A percentile compares a stretch with the other conserved stretches of the same genome.
phyloP scores from a whole-genome alignment of 2,329 filamentous ascomycete genomes.

The Chrysosporium queenslandicum region DNA sequence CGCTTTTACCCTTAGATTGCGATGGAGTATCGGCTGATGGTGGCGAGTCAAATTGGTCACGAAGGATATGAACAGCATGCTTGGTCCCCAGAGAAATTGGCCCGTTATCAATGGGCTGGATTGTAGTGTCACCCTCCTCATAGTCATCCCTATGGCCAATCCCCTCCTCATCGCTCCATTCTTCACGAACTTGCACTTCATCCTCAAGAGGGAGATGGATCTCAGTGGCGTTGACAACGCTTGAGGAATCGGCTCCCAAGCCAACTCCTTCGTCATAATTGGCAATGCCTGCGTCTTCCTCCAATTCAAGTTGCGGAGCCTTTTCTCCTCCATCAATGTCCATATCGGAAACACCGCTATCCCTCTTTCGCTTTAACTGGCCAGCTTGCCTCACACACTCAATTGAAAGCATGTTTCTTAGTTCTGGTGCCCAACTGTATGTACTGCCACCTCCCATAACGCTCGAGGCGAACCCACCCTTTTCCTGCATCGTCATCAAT shows the following conservation, averaged over 20 bases:
- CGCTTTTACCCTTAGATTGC: constrained; percentile 63
- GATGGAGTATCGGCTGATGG: constrained; percentile 57
- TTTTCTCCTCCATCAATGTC: constrained; percentile 58
- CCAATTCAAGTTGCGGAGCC: constrained; percentile 51
- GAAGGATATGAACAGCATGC: constrained; percentile 87
- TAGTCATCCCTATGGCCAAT: constrained; percentile 50
- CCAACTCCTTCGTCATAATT: constrained; percentile 43
- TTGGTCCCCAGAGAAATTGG: constrained; percentile 86
- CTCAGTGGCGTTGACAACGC: constrained; percentile 42
- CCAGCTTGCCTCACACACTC: constrained; percentile 65
- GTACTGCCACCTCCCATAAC: constrained; percentile 73
- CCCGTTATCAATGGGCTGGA: constrained; percentile 73
- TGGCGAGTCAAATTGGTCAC: constrained; percentile 64
- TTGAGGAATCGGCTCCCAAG: constrained; percentile 37
- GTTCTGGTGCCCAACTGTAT: constrained; percentile 78
- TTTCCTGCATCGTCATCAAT: constrained; percentile 84
- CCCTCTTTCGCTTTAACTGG: constrained; percentile 87
- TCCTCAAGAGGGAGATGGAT: constrained; percentile 58
- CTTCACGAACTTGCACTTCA: constrained; percentile 28
- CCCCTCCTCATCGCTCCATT: constrained; percentile 41
- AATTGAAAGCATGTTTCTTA: constrained; percentile 82
- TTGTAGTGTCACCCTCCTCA: constrained; percentile 65
- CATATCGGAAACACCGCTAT: constrained; percentile 73
- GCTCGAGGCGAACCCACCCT: constrained; percentile 76
- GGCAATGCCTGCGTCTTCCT: constrained; percentile 53